Evolutionary conservation across 306 rosid genomes (phyloP).

Genomic region (Prosopis cineraria): DNA sequence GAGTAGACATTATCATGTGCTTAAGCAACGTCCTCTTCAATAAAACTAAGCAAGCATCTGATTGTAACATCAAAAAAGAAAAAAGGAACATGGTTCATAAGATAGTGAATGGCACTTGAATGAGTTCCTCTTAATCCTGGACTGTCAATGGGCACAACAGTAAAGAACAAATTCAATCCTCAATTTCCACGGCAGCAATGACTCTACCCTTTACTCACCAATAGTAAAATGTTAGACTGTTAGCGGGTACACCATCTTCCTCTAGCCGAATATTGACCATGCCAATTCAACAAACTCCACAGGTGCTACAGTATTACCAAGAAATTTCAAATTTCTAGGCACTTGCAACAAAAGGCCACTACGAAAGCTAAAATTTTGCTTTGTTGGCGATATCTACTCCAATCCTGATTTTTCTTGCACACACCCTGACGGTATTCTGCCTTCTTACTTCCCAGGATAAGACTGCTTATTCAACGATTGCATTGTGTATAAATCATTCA

Average conservation of each 20-base stretch:
- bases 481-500: not conserved
- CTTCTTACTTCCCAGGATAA: not conserved
- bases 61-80: conserved; percentile 14
- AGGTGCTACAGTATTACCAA: not conserved
- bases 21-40: conserved; percentile 4
- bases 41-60: conserved; percentile 10
- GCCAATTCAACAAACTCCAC: not conserved
- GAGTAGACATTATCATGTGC: conserved; percentile 31
- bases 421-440: not conserved
- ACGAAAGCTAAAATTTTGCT: not conserved
- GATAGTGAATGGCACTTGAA: conserved; percentile 6
- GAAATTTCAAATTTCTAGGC: not conserved
- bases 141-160: too few relatives aligned
- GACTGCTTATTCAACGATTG: not conserved
- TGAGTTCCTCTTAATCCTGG: conserved; percentile 11
- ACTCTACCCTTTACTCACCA: conserved; percentile 14
- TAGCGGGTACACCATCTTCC: conserved; percentile 11
- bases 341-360: not conserved
- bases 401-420: not conserved
- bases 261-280: conserved; percentile 22
- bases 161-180: conserved; percentile 15
- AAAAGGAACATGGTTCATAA: not conserved
- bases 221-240: conserved; percentile 6
- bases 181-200: not conserved
- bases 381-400: not conserved